Evolutionary conservation across 2,329 filamentous ascomycete species (phyloP).

Genomic region (Chalaropsis ovoidea): DNA sequence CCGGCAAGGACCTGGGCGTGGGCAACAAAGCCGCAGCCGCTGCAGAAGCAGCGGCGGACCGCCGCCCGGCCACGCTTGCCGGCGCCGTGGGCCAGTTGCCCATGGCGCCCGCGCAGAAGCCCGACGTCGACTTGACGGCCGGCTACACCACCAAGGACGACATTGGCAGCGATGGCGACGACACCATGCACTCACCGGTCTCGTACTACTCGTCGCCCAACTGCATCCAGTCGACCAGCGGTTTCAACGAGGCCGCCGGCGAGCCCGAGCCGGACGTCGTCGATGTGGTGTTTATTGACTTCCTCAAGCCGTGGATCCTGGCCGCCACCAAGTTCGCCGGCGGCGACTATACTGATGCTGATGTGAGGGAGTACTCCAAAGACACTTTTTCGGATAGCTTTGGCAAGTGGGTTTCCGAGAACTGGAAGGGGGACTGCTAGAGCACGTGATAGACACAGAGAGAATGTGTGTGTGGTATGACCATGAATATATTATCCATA

Average conservation of each 20-base stretch:
- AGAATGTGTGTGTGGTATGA: neutral
- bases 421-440: constrained; percentile 46
- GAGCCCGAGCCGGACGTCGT: constrained; percentile 56
- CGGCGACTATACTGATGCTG: constrained; percentile 39
- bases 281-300: constrained; percentile 85
- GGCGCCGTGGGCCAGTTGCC: constrained; percentile 11
- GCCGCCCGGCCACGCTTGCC: neutral
- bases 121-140: constrained; percentile 39
- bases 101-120: constrained; percentile 20
- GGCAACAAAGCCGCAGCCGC: neutral
- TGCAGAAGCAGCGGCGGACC: neutral
- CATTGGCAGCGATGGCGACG: constrained; percentile 72
- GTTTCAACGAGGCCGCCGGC: constrained; percentile 41
- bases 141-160: constrained; percentile 91
- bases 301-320: constrained; percentile 73
- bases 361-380: constrained; percentile 45
- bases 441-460: neutral
- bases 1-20: constrained; percentile 26
- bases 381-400: constrained; percentile 48
- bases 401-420: constrained; percentile 47
- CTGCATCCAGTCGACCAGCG: constrained; percentile 61
- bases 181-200: constrained; percentile 70
- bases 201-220: constrained; percentile 72
- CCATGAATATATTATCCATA: neutral
- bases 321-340: constrained; percentile 57